These are phyloP conservation scores for Solanum bulbocastanum DNA, from an alignment of 257 asterid species.

Conservation along the genomic window DNA sequence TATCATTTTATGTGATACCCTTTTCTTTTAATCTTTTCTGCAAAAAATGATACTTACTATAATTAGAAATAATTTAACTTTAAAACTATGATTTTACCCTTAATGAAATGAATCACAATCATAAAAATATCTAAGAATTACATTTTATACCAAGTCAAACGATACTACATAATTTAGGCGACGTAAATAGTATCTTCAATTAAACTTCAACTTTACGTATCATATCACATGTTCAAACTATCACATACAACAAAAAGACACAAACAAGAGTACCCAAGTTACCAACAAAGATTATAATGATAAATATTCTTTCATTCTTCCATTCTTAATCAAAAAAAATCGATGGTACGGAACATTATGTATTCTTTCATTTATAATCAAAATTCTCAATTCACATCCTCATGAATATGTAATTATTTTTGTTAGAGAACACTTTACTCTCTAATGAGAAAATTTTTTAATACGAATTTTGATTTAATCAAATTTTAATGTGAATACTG, in stretches of 20 bases:
- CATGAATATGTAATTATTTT: too few species aligned
- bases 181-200: background rate
- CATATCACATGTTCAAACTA: too few species aligned
- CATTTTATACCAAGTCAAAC: too few species aligned
- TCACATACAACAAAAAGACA: background rate
- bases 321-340: too few species aligned
- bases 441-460: rapidly evolving
- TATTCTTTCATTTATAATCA: too few species aligned
- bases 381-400: too few species aligned
- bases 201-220: too few species aligned
- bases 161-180: too few species aligned
- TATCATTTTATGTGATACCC: rapidly evolving
- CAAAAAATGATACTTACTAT: too few species aligned
- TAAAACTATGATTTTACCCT: rapidly evolving
- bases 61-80: background rate
- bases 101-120: background rate
- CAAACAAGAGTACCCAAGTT: background rate
- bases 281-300: too few species aligned
- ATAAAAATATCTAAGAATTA: background rate
- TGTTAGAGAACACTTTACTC: rapidly evolving
- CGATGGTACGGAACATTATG: rapidly evolving
- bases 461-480: background rate
- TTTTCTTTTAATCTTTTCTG: too few species aligned
- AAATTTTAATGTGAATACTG: rapidly evolving
- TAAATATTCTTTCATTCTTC: too few species aligned